Evolutionary conservation across 495 filamentous ascomycete genomes (phyloP).

Genomic region (Trichoderma gamsii): DNA sequence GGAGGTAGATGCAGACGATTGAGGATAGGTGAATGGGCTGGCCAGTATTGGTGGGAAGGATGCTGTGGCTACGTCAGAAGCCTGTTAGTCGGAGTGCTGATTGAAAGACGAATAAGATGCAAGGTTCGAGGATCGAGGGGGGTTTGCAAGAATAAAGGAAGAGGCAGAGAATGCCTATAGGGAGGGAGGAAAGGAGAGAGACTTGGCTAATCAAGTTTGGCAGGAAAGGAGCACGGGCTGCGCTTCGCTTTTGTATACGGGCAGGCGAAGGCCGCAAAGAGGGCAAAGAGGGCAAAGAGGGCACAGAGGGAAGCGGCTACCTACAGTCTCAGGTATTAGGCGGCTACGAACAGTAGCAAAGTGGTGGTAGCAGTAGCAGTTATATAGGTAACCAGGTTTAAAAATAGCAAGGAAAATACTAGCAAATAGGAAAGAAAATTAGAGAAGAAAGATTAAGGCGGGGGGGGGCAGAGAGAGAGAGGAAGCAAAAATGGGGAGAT

Average conservation of each 20-base stretch:
- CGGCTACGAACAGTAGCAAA: too few relatives aligned
- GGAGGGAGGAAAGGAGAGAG: not conserved
- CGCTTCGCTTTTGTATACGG: slow-evolving; percentile 1
- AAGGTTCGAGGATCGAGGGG: not conserved
- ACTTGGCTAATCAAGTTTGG: not conserved
- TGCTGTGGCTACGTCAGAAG: not conserved
- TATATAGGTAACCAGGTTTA: too few relatives aligned
- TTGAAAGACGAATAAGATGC: not conserved
- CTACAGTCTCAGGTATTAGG: not conserved
- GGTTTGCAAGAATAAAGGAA: not conserved
- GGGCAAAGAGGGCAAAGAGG: too few relatives aligned
- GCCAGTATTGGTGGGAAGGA: not conserved
- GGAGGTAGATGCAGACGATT: not conserved
- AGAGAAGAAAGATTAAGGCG: too few relatives aligned
- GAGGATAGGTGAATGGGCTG: not conserved
- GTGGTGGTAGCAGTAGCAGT: too few relatives aligned
- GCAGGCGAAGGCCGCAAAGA: too few relatives aligned
- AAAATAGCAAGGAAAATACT: too few relatives aligned
- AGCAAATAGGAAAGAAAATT: too few relatives aligned
- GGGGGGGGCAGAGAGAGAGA: too few relatives aligned
- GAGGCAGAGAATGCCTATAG: not conserved
- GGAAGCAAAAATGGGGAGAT: not conserved
- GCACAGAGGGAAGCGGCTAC: not conserved
- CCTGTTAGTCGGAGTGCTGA: not conserved
- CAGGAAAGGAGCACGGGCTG: not conserved